A percentile compares a stretch with the other conserved stretches of the same genome.
Evolutionary conservation across 768 basidiomycete genomes (phyloP).

Genomic region (Suillus bovinus): DNA sequence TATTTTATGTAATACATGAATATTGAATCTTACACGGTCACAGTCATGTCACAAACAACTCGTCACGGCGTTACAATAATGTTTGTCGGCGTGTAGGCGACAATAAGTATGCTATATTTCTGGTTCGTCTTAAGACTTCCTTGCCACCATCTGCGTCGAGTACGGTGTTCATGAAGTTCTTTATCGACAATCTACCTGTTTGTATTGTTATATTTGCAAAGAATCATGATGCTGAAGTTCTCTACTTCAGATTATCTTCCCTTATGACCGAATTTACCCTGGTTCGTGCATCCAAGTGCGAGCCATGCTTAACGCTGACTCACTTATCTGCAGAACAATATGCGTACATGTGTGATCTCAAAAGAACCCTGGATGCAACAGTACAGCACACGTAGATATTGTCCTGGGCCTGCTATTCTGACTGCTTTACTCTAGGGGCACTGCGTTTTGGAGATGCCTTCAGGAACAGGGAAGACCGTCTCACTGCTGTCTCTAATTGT

Average conservation of each 20-base stretch:
- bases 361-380: conserved; percentile 92
- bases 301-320: conserved; percentile 13
- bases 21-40: too few relatives aligned
- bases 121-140: not conserved
- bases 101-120: too few relatives aligned
- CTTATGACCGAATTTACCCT: conserved; percentile 95
- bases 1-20: too few relatives aligned
- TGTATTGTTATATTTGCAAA: conserved; percentile 23
- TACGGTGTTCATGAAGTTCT: conserved; percentile 65
- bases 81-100: too few relatives aligned
- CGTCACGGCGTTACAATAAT: too few relatives aligned
- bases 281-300: conserved; percentile 43
- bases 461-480: conserved; percentile 98
- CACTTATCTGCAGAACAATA: conserved; percentile 75
- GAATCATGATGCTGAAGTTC: not conserved
- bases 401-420: not conserved
- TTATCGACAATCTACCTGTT: conserved; percentile 79
- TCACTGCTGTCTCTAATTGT: conserved; percentile 94
- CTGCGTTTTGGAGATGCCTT: conserved; percentile 99
- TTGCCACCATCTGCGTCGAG: not conserved
- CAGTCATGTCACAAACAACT: too few relatives aligned
- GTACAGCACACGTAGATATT: conserved; percentile 41
- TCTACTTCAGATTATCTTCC: conserved; percentile 72
- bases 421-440: conserved; percentile 69
- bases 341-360: conserved; percentile 99